Percentiles rank a stretch among this genome's conserved stretches.
These are phyloP conservation scores for Acacia acuminata DNA, from an alignment of 306 rosid species.

Conservation along the genomic window DNA sequence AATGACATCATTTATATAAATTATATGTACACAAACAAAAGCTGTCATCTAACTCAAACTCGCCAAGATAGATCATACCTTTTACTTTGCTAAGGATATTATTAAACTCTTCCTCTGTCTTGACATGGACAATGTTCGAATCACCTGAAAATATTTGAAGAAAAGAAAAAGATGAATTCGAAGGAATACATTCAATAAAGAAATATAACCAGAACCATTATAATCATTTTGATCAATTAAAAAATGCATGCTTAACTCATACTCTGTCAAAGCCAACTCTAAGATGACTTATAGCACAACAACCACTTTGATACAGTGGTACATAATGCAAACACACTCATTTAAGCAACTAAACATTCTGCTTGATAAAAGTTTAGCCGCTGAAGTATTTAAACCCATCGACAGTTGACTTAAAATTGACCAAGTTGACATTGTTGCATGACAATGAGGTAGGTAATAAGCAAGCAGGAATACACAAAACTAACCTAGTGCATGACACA, in stretches of 20 bases:
- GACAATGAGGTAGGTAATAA: not conserved
- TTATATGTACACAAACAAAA: not conserved
- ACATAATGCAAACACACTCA: not conserved
- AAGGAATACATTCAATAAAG: not conserved
- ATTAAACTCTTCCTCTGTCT: slow-evolving; percentile 60
- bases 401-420: not conserved
- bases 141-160: slow-evolving; percentile 43
- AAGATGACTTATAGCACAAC: not conserved
- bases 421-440: not conserved
- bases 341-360: not conserved
- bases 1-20: not conserved
- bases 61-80: slow-evolving; percentile 35
- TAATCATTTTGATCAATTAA: not conserved
- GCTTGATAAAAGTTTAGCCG: too few relatives aligned
- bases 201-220: not conserved
- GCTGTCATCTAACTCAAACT: not conserved
- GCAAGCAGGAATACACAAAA: not conserved
- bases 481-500: not conserved
- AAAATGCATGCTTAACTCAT: not conserved
- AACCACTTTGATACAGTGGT: not conserved
- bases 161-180: not conserved
- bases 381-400: not conserved
- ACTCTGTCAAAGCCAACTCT: not conserved
- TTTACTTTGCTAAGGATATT: slow-evolving; percentile 47
- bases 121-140: slow-evolving; percentile 51